Base-by-base conservation (phyloP, 2,329 filamentous ascomycete genomes). In the Alternaria postmessia region DNA sequence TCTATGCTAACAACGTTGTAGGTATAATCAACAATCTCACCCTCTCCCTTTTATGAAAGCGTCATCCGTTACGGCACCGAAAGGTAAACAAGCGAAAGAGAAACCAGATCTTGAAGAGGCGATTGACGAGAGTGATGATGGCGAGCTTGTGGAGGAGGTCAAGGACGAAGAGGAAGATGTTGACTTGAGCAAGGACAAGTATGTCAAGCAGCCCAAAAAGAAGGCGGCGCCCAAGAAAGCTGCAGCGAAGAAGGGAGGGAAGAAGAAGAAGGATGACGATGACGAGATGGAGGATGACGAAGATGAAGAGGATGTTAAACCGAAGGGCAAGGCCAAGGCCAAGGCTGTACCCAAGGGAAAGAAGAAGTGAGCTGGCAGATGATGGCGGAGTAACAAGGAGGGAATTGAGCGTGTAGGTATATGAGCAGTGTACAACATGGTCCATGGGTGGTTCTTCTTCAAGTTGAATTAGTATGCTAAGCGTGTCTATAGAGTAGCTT, bases 1-100 rank as follows among this genome's bases (percentile, higher is more conserved):
- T 26, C 24, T 32, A 38, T 34, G 46, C 66, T 73, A 57, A 71
- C 43, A 49, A n/a, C 0, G 51, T 47, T 9, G 11, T 54, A 94
- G 91, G 55, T 95, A 99, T 78, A 99, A 99, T 70, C 80, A 86
- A 61, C 90, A 90, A 80, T 89, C 89, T 18, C 95, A 99, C 69
- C 94, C 94, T 0, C 81, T 99, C 52, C 94, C 95, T 1, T 99
- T 97, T 80, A 97, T 98, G 88, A 98, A 97, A 80, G 92, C 94
- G 2, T 93, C 87, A 70, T 92, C 86, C 65, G 86, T 95, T 16
- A 78, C 88, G 9, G 91, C 88, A 4, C 88, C 92, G 5, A 93
- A 92, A 82, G 38, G 38, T 9, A 90, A 89, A 71, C 81, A 84
- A 41, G 82, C 87, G 26, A 88, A 87, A 78, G 93, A 94, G 48